Evolutionary conservation across 2,329 filamentous ascomycete genomes (phyloP).

Genomic region (Trichoderma asperellum): DNA sequence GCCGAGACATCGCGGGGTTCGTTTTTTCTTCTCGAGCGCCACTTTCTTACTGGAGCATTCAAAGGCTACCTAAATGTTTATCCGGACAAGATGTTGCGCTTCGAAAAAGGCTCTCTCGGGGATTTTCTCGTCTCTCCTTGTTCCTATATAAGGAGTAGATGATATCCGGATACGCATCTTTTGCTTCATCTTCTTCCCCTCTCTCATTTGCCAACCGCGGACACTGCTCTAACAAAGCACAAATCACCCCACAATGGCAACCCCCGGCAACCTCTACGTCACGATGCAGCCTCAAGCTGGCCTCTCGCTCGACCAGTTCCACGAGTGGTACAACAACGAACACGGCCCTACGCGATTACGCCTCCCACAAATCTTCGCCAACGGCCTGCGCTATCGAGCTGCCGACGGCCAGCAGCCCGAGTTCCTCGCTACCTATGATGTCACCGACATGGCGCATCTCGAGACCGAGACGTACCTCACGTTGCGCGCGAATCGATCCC

Average conservation of each 20-base stretch:
- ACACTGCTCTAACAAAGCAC: background rate
- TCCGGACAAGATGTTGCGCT: background rate
- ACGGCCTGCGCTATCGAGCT: constrained; percentile 78
- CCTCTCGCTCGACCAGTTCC: constrained; percentile 71
- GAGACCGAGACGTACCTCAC: constrained; percentile 70
- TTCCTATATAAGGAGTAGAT: background rate
- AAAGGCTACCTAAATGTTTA: background rate
- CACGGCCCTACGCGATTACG: constrained; percentile 82
- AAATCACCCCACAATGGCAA: constrained; percentile 39
- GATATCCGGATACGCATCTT: background rate
- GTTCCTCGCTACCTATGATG: constrained; percentile 82
- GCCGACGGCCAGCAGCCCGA: constrained; percentile 65
- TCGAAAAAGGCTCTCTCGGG: background rate
- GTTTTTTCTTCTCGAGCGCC: background rate
- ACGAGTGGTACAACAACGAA: constrained; percentile 95
- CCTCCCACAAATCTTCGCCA: constrained; percentile 71
- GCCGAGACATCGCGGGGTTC: constrained; percentile 34
- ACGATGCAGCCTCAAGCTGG: constrained; percentile 78
- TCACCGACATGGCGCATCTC: constrained; percentile 73
- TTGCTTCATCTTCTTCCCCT: background rate
- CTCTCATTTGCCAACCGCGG: no score
- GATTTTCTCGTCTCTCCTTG: background rate
- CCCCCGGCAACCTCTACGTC: constrained; percentile 76
- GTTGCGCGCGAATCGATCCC: constrained; percentile 61
- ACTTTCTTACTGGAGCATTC: background rate